A percentile compares a stretch with the other conserved stretches of the same genome.
Evolutionary conservation across 129 eudicot genomes (phyloP).

Genomic region (Daucus carota): DNA sequence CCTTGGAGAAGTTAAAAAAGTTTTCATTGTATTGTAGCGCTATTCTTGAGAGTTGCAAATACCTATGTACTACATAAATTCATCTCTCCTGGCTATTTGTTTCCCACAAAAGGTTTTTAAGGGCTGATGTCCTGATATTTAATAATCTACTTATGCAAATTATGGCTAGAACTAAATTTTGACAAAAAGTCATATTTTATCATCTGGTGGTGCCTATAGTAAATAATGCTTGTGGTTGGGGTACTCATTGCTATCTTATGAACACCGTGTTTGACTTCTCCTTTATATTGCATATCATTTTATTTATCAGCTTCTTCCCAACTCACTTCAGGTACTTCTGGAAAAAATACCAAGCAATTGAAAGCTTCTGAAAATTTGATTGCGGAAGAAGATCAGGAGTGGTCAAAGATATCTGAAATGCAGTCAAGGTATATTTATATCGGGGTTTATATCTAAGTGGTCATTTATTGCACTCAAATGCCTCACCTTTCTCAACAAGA

Average conservation of each 20-base stretch:
- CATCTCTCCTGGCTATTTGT: neutral
- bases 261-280: neutral
- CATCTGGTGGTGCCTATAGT: neutral
- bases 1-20: neutral
- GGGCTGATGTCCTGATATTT: neutral
- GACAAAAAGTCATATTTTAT: neutral
- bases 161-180: neutral
- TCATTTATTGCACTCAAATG: too few relatives aligned
- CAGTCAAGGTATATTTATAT: conserved; percentile 56
- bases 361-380: conserved; percentile 27
- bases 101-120: neutral
- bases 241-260: neutral
- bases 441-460: too few relatives aligned
- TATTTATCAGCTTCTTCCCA: neutral
- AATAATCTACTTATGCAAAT: neutral
- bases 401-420: conserved; percentile 71
- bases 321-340: conserved; percentile 24
- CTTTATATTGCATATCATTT: neutral
- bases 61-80: neutral
- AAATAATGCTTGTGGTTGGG: neutral
- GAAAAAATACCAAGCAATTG: conserved; percentile 24
- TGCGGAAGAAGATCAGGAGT: conserved; percentile 59
- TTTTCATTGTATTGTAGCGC: neutral
- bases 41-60: neutral
- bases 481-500: too few relatives aligned